Base-by-base conservation (phyloP, 2,329 filamentous ascomycete genomes). In the Diaporthe destruens region DNA sequence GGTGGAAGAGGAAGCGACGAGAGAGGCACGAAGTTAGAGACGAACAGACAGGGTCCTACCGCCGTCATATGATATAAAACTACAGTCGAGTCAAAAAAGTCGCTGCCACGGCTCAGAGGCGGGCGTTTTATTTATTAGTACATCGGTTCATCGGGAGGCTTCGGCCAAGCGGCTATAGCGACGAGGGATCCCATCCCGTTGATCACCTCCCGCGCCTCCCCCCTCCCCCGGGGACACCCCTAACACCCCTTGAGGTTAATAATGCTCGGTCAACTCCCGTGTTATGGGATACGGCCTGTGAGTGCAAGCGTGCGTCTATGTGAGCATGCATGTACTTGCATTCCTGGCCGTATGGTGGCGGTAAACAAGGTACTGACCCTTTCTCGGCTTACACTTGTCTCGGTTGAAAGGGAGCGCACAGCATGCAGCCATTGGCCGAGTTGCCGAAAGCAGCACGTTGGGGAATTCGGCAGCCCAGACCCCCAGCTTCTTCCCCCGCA, bases 381-480 rank as follows among this genome's bases (percentile, higher is more conserved):
- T 25, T 25, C 74, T 71, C 69, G 66, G 72, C 72, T 74, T 71
- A 72, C 72, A 49, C 69, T 76, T 74, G 75, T 75, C 75, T 82
- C 82, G 82, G 82, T 78, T 82, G 78, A 83, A 83, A 77, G 82
- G 81, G 79, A 77, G 72, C 72, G 76, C 77, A 72, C 56, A 68
- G 75, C 61, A 72, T 71, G 79, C 82, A 81, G 80, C 81, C 80
- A 84, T 85, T 85, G 84, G 82, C 82, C 85, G 82, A 85, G 81
- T 82, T 84, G 79, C 85, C 85, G 84, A 82, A 79, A 73, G 75
- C 77, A 76, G 76, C 69, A 59, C 63, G 32, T 25, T 68, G 25
- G 42, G 42, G 36, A 23, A 61, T 61, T 39, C 23, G 18, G 39
- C 34, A 57, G 34, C 42, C 20, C 69, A 69, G 72, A 72, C 69